A percentile compares a stretch with the other conserved stretches of the same genome.
Conservation (phyloP, 805 yeast genomes). For the Saccharomycopsis amapae region DNA sequence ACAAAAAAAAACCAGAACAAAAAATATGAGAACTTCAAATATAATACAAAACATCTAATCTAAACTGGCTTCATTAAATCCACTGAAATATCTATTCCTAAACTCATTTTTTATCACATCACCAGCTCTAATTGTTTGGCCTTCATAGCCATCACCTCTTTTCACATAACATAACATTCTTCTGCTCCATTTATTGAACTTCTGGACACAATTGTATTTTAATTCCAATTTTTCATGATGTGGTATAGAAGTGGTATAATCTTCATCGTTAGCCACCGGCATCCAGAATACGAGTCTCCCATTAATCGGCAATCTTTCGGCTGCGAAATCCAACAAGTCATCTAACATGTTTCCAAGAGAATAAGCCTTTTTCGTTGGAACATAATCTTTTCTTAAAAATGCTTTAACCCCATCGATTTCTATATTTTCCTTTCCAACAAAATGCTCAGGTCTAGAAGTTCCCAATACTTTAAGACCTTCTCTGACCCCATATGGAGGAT, state of each 20-base stretch:
- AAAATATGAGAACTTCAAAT: neutral
- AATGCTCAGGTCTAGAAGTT: constrained; percentile 50
- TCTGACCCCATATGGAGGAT: constrained; percentile 96
- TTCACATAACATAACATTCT: constrained; percentile 75
- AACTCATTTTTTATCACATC: constrained; percentile 44
- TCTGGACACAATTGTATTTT: constrained; percentile 72
- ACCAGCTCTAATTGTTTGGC: constrained; percentile 31
- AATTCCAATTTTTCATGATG: constrained; percentile 68
- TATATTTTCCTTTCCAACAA: constrained; percentile 63
- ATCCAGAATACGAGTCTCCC: constrained; percentile 94
- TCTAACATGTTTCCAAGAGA: constrained; percentile 69
- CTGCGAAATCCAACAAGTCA: constrained; percentile 69
- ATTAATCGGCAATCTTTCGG: constrained; percentile 58
- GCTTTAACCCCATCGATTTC: constrained; percentile 78
- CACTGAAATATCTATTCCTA: constrained; percentile 68
- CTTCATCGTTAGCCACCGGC: constrained; percentile 93
- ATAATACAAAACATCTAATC: neutral
- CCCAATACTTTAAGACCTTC: constrained; percentile 95
- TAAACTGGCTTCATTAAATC: constrained; percentile 36
- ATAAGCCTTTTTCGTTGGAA: constrained; percentile 90
- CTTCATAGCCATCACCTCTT: constrained; percentile 47
- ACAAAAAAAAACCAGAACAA: neutral
- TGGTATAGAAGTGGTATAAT: constrained; percentile 60
- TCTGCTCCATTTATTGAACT: constrained; percentile 90
- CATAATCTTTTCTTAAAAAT: constrained; percentile 68